These are phyloP conservation scores for Carex arenaria DNA, from an alignment of 202 grass and related monocot species.

Conservation along the genomic window DNA sequence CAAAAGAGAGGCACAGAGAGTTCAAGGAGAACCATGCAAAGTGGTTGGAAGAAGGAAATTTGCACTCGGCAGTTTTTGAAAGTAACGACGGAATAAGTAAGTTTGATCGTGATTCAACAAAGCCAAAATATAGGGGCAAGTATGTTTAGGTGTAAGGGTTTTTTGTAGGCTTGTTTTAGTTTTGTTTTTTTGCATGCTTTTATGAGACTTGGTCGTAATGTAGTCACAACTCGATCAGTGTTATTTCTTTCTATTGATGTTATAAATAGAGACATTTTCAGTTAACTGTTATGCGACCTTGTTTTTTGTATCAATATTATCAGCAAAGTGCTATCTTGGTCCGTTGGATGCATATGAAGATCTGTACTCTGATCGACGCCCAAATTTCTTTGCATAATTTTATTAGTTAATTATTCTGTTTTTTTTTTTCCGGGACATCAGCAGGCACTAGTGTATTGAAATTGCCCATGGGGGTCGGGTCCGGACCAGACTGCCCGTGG, in stretches of 20 bases:
- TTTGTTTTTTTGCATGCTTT: background rate
- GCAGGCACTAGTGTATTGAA: too few relatives aligned
- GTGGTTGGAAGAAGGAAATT: constrained; percentile 82
- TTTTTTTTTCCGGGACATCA: too few relatives aligned
- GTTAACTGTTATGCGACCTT: background rate
- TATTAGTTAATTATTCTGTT: too few relatives aligned
- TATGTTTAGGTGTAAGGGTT: constrained; percentile 43
- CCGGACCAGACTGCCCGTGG: too few relatives aligned
- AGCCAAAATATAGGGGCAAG: constrained; percentile 92
- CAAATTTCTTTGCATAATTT: too few relatives aligned
- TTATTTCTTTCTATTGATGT: background rate
- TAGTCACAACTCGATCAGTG: background rate
- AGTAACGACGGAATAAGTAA: constrained; percentile 18
- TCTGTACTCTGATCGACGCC: background rate
- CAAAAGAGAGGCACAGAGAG: constrained; percentile 40
- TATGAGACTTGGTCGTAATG: background rate
- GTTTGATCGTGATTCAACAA: constrained; percentile 61
- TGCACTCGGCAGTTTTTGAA: constrained; percentile 72
- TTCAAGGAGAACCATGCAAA: constrained; percentile 95
- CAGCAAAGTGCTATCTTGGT: background rate
- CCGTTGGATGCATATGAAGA: background rate
- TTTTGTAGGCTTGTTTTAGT: background rate
- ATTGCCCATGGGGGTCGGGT: too few relatives aligned
- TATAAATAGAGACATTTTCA: background rate
- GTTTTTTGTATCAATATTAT: background rate